Evolutionary conservation across 768 basidiomycete species (phyloP).

Genomic region (Panellus pusillus): DNA sequence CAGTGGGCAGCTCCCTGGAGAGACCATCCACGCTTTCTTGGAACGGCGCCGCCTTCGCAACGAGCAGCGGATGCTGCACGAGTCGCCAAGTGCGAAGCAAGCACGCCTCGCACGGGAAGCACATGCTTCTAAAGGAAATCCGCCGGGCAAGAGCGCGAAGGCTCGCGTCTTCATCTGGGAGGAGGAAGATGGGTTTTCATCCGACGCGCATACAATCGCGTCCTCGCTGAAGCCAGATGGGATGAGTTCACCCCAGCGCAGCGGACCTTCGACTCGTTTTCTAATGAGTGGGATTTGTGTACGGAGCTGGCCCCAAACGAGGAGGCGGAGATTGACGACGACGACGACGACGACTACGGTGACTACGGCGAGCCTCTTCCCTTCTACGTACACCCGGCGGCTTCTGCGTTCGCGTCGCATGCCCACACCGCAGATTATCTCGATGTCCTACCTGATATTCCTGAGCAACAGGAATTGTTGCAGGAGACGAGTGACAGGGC

Average conservation of each 20-base stretch:
- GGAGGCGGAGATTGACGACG: not conserved
- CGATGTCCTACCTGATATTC: too few relatives aligned
- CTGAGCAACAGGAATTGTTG: too few relatives aligned
- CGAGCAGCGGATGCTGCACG: not conserved
- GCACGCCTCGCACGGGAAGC: not conserved
- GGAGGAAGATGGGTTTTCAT: too few relatives aligned
- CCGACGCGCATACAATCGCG: not conserved
- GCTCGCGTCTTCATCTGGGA: too few relatives aligned
- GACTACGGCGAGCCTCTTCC: not conserved
- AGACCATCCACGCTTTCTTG: not conserved
- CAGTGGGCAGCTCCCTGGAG: constrained; percentile 5
- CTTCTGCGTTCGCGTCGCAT: too few relatives aligned
- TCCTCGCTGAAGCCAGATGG: not conserved
- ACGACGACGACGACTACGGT: not conserved
- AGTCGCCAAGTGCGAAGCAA: not conserved
- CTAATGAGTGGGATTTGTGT: constrained; percentile 7
- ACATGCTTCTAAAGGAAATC: not conserved
- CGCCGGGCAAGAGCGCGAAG: too few relatives aligned
- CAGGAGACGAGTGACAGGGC: too few relatives aligned
- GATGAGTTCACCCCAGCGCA: not conserved
- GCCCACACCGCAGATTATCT: too few relatives aligned
- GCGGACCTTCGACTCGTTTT: not conserved
- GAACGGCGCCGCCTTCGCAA: not conserved
- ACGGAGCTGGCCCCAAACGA: constrained; percentile 1
- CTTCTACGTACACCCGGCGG: too few relatives aligned